These are phyloP conservation scores for Coleophoma eucalyptorum DNA, from an alignment of 2,329 filamentous ascomycete genomes.

Conservation along the genomic window DNA sequence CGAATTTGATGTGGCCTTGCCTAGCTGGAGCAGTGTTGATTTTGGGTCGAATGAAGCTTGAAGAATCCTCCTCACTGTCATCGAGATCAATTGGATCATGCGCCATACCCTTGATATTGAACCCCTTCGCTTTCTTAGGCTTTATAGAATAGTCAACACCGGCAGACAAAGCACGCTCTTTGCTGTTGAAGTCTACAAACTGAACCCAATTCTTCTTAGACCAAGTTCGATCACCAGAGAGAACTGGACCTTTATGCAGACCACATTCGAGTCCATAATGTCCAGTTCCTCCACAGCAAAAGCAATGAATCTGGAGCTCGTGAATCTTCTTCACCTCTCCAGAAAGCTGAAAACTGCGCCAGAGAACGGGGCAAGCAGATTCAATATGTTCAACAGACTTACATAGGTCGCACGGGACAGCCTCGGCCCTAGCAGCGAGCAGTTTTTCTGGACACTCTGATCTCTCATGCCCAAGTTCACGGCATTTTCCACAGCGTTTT, in stretches of 20 bases:
- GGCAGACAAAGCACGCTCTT: conserved; percentile 19
- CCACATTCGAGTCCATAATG: conserved; percentile 58
- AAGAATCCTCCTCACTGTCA: conserved; percentile 21
- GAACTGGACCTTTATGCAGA: conserved; percentile 10
- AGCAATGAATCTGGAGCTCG: conserved; percentile 49
- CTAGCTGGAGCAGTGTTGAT: conserved; percentile 8
- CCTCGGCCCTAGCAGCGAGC: conserved; percentile 44
- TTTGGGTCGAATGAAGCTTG: conserved; percentile 22
- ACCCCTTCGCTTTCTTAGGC: conserved; percentile 11
- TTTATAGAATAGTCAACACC: conserved; percentile 21
- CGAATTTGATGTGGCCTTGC: conserved; percentile 15
- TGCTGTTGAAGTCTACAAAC: conserved; percentile 44
- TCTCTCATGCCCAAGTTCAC: conserved; percentile 54
- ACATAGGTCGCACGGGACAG: conserved; percentile 59
- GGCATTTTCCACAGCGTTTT: conserved; percentile 54
- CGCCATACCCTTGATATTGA: conserved; percentile 26
- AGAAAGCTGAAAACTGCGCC: conserved; percentile 48
- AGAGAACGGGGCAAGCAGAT: conserved; percentile 54
- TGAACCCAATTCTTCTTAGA: conserved; percentile 41
- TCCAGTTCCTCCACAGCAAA: conserved; percentile 46
- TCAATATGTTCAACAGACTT: conserved; percentile 53
- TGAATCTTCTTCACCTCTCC: conserved; percentile 37
- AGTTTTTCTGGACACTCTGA: conserved; percentile 54
- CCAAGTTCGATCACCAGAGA: conserved; percentile 44
- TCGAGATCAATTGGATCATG: conserved; percentile 23